These are phyloP conservation scores for Gracilaria vermiculophylla DNA, from an alignment of 23 red algal genomes.

Conservation along the genomic window DNA sequence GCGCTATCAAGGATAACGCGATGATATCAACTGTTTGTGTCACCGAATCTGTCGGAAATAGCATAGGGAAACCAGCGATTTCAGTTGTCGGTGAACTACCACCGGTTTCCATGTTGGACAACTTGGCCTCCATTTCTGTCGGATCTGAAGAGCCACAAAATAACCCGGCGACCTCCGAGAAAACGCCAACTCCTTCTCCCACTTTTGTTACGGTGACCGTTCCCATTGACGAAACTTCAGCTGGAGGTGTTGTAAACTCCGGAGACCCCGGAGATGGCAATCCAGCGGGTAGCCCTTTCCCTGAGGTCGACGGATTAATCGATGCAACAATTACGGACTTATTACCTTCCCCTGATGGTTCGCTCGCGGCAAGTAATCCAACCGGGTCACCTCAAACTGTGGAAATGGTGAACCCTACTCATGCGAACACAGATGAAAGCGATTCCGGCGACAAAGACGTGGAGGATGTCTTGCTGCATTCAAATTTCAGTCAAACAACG, in stretches of 20 bases:
- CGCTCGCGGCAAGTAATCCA: neutral
- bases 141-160: neutral
- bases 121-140: neutral
- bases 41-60: conserved; percentile 1
- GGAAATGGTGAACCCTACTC: neutral
- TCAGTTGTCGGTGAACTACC: neutral
- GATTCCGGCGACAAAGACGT: neutral
- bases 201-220: neutral
- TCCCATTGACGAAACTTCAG: neutral
- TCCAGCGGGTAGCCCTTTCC: neutral
- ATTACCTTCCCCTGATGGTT: neutral
- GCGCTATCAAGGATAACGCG: conserved; percentile 3
- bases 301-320: conserved; percentile 11
- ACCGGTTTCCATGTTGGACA: neutral
- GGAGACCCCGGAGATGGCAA: neutral
- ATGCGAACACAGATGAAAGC: neutral
- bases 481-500: conserved; percentile 19
- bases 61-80: neutral
- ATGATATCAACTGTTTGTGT: conserved; percentile 39
- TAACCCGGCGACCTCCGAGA: neutral
- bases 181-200: neutral
- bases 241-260: neutral
- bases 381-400: neutral
- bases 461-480: neutral
- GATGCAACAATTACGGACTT: neutral